A percentile compares a stretch with the other conserved stretches of the same genome.
These are phyloP conservation scores for Hemileccinum rubropunctum DNA, from an alignment of 768 basidiomycete genomes.

Conservation along the genomic window DNA sequence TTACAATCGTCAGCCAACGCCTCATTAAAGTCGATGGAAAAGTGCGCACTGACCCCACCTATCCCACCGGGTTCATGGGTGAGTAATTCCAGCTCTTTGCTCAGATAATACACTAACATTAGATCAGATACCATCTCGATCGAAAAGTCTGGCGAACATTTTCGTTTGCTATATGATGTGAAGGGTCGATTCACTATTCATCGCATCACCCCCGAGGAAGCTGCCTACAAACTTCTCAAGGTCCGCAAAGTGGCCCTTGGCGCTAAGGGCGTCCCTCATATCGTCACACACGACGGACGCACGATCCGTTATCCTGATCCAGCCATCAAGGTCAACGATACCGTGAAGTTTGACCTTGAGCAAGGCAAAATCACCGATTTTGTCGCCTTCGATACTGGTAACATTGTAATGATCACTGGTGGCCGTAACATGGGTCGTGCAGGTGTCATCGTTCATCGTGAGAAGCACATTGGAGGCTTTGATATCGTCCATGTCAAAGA, in stretches of 20 bases:
- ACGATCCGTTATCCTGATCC: slow-evolving; percentile 99
- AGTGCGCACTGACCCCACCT: slow-evolving; percentile 96
- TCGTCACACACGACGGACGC: slow-evolving; percentile 98
- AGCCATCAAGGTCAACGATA: slow-evolving; percentile 92
- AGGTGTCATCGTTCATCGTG: slow-evolving; percentile 93
- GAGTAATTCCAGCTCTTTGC: slow-evolving; percentile 20
- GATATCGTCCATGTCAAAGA: slow-evolving; percentile 99
- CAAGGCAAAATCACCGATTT: slow-evolving; percentile 90
- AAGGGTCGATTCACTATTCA: slow-evolving; percentile 99
- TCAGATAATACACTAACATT: not conserved
- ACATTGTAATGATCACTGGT: slow-evolving; percentile 96
- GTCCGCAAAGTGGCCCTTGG: slow-evolving; percentile 92
- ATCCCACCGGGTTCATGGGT: slow-evolving; percentile 98
- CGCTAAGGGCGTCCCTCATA: slow-evolving; percentile 89
- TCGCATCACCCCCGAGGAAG: slow-evolving; percentile 98
- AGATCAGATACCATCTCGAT: slow-evolving; percentile 87
- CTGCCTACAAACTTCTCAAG: slow-evolving; percentile 93
- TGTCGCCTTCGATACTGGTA: slow-evolving; percentile 96
- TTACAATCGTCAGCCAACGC: slow-evolving; percentile 91
- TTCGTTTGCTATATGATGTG: slow-evolving; percentile 98
- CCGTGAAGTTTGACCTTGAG: slow-evolving; percentile 94
- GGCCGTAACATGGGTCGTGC: slow-evolving; percentile 99
- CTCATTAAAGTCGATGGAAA: slow-evolving; percentile 98
- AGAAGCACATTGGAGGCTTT: slow-evolving; percentile 97
- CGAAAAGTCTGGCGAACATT: slow-evolving; percentile 98